These are phyloP conservation scores for Rhodamnia argentea DNA, from an alignment of 345 rosid genomes.

Conservation along the genomic window DNA sequence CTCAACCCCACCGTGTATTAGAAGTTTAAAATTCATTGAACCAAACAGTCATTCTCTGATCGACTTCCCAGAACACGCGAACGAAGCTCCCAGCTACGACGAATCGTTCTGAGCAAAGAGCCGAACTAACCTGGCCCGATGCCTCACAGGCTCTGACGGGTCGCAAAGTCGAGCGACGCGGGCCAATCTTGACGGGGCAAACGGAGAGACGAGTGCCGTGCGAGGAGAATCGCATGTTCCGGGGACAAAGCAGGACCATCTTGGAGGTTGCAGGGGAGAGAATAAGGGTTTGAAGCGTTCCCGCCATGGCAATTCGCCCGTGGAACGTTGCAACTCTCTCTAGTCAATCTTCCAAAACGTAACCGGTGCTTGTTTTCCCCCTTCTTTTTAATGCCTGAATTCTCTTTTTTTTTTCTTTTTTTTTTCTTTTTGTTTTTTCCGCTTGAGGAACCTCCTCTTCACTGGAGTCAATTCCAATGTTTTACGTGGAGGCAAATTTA, in stretches of 20 bases:
- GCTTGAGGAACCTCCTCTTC: too few species aligned
- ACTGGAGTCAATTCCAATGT: not conserved
- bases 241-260: conserved; percentile 1
- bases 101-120: not conserved
- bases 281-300: conserved; percentile 23
- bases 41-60: not conserved
- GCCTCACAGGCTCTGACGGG: conserved; percentile 28
- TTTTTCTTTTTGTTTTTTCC: too few species aligned
- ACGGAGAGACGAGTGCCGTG: not conserved
- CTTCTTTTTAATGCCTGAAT: not conserved
- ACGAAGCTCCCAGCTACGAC: not conserved
- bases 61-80: not conserved
- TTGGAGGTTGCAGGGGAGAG: conserved; percentile 1
- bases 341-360: not conserved
- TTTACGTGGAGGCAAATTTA: too few species aligned
- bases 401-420: too few species aligned
- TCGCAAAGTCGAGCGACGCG: conserved; percentile 8
- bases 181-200: conserved; percentile 13
- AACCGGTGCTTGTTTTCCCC: not conserved
- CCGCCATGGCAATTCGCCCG: conserved; percentile 26
- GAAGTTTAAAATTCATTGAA: not conserved
- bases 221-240: not conserved
- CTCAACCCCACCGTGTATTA: not conserved
- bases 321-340: not conserved
- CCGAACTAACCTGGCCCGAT: conserved; percentile 31